phyloP scores from a whole-genome alignment of 2,329 filamentous ascomycete genomes.

The Apiospora aurea region DNA sequence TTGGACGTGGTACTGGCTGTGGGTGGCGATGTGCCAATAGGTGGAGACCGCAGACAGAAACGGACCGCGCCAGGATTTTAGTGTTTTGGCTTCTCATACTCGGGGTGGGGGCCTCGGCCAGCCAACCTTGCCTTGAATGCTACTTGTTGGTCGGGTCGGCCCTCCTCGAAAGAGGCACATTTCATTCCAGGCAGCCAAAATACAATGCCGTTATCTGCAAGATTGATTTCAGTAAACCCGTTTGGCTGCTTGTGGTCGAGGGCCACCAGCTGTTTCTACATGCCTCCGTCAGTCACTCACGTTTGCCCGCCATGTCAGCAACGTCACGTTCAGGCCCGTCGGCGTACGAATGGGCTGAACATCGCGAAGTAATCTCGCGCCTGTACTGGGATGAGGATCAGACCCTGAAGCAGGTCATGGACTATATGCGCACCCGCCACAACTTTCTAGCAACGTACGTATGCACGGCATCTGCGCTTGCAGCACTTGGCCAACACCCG shows the following conservation, averaged over 20 bases:
- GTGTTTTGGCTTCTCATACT: background rate
- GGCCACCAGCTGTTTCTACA: background rate
- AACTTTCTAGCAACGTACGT: conserved; percentile 1
- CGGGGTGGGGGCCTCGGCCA: background rate
- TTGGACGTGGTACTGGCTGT: background rate
- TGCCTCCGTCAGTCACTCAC: background rate
- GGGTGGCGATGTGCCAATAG: background rate
- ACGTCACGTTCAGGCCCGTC: background rate
- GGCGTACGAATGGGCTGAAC: background rate
- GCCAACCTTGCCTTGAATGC: too few species aligned
- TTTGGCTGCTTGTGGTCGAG: background rate
- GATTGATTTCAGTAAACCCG: background rate
- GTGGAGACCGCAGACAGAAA: background rate
- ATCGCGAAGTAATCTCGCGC: conserved; percentile 7
- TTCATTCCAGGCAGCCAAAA: background rate
- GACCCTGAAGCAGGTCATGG: conserved; percentile 13
- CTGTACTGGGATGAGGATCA: conserved; percentile 13
- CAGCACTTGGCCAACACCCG: background rate
- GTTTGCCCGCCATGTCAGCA: background rate
- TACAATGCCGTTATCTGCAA: background rate
- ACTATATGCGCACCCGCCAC: background rate
- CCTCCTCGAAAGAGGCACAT: background rate
- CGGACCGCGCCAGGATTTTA: background rate
- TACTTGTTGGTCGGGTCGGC: background rate
- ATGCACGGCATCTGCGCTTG: background rate